Percentiles rank a stretch among this genome's conserved stretches.
These are phyloP conservation scores for Porodaedalea pini DNA, from an alignment of 1,284 basidiomycete genomes.

Conservation along the genomic window DNA sequence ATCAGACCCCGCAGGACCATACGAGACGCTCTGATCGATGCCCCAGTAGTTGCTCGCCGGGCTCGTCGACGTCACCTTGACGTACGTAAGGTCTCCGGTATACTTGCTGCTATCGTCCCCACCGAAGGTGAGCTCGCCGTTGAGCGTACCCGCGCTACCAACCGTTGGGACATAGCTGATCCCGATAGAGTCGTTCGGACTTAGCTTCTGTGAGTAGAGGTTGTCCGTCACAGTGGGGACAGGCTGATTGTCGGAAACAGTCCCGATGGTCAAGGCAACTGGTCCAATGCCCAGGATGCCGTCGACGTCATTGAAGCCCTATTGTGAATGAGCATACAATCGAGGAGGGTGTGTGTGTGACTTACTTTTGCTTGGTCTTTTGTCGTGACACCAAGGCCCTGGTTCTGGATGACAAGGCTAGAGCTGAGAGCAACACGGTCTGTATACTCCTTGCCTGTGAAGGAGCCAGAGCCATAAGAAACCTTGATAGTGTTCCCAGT, in stretches of 20 bases:
- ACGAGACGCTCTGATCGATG: constrained; percentile 48
- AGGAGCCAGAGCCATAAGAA: constrained; percentile 47
- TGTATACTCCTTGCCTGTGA: constrained; percentile 47
- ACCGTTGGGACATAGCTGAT: constrained; percentile 51
- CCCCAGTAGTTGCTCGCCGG: constrained; percentile 52
- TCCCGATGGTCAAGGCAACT: constrained; percentile 43
- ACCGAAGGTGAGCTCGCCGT: constrained; percentile 23
- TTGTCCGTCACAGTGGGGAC: constrained; percentile 42
- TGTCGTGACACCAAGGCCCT: constrained; percentile 50
- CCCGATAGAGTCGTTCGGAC: constrained; percentile 42
- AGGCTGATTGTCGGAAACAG: constrained; percentile 25
- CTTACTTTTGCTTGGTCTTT: constrained; percentile 24
- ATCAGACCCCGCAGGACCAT: constrained; percentile 35
- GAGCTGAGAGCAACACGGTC: constrained; percentile 45
- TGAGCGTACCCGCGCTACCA: constrained; percentile 25
- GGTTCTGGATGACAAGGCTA: constrained; percentile 41
- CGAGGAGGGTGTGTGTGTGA: background rate
- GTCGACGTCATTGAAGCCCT: constrained; percentile 37
- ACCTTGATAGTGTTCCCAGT: constrained; percentile 45
- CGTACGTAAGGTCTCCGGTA: constrained; percentile 44
- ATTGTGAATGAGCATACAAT: background rate
- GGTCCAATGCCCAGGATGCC: constrained; percentile 43
- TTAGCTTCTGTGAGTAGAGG: constrained; percentile 39
- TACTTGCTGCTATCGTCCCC: constrained; percentile 25
- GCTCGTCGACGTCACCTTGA: constrained; percentile 47